Base-by-base conservation (phyloP, 192 early-diverging fungal genomes). In the Coemansia sp. region DNA sequence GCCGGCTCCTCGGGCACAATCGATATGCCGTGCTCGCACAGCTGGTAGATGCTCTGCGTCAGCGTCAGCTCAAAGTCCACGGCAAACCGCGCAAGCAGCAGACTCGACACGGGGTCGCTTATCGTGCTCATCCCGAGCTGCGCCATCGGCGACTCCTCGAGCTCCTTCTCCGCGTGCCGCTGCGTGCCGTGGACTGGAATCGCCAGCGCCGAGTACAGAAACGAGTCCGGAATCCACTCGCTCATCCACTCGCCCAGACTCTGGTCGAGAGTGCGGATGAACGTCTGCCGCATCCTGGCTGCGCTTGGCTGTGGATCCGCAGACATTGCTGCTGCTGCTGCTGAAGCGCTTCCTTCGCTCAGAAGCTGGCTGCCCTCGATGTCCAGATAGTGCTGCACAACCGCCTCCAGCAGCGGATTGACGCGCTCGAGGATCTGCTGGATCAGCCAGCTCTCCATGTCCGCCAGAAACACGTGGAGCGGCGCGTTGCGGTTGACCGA, bases 391-490 rank as follows among this genome's bases (percentile, higher is more conserved):
- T 77, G 81, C 69, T 83, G 81, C 6, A 75, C 69, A 1, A 83
- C 81, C 0, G 64, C 40, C 39, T 83, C 81, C 8, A 83, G 60
- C 62, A 83, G 37, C n/a, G 81, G 81, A 38, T 77, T 83, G 48
- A 78, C 63, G 16, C 75, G 71, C 54, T 77, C 75, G 2, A 83
- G 63, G 0, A 83, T 48, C 69, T 83, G 81, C 63, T 83, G 75
- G 11, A 83, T 83, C 54, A 83, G 67, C 81, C 81, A 83, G 72
- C 72, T 78, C 67, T 83, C 81, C 5, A 71, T 69, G 6, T 78
- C 75, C 1, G 81, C 76, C 23, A 83, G 54, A 63, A 77, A 78
- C 67, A 81, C 79, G n/a, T 81, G 79, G 10, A 81, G 50, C 21
- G 79, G 74, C 12, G 79, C 67, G 44, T 66, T 76, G 37, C 79